Evolutionary conservation across 805 yeast species (phyloP).

Genomic region (Spencermartinsiella europaea): DNA sequence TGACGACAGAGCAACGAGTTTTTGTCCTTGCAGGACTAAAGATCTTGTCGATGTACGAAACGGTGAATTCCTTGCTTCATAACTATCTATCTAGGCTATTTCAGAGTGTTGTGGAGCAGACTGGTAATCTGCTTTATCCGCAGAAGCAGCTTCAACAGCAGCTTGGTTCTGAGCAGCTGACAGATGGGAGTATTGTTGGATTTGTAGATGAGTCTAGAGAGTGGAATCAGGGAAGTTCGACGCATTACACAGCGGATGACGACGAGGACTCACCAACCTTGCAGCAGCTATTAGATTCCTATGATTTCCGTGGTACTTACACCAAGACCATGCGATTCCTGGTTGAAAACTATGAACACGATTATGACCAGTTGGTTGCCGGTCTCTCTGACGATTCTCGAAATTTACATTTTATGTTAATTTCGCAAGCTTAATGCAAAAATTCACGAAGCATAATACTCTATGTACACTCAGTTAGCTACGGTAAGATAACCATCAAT

Average conservation of each 20-base stretch:
- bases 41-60: neutral
- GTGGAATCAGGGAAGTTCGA: neutral
- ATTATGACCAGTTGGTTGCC: neutral
- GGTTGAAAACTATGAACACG: neutral
- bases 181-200: neutral
- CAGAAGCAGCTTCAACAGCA: too few relatives aligned
- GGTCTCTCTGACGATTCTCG: neutral
- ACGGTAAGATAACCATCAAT: too few relatives aligned
- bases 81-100: neutral
- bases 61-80: neutral
- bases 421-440: neutral
- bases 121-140: neutral
- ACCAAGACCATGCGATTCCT: neutral
- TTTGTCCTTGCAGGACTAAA: neutral
- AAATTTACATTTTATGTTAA: neutral
- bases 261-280: neutral
- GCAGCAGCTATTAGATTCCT: neutral
- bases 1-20: neutral
- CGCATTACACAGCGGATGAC: neutral
- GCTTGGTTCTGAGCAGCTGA: too few relatives aligned
- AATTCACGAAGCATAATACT: neutral
- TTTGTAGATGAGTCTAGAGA: conserved; percentile 1
- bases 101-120: neutral
- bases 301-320: neutral
- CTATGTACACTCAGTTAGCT: too few relatives aligned